Conservation (phyloP, 805 yeast species). For the Saccharomycopsis javanensis region DNA sequence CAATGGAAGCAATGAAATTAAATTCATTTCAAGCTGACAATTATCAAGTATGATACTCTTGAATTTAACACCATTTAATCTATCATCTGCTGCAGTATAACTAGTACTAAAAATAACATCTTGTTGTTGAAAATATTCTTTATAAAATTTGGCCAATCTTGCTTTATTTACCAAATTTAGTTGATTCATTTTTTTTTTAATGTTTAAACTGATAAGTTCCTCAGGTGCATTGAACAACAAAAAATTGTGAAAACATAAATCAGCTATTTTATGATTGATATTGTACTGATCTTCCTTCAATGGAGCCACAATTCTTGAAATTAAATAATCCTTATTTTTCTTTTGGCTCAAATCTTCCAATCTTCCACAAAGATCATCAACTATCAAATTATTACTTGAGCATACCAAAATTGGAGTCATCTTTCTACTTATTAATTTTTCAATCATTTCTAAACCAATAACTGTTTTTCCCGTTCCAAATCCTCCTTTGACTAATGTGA, state of each 20-base stretch:
- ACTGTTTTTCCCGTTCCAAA: conserved; percentile 19
- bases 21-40: conserved; percentile 16
- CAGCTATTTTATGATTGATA: conserved; percentile 16
- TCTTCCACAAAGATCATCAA: conserved; percentile 16
- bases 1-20: conserved; percentile 16
- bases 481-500: conserved; percentile 17
- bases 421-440: conserved; percentile 15
- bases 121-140: conserved; percentile 17
- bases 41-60: conserved; percentile 16
- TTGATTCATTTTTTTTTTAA: conserved; percentile 12
- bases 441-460: conserved; percentile 15
- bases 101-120: conserved; percentile 19
- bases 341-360: conserved; percentile 4
- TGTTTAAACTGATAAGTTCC: conserved; percentile 16
- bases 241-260: conserved; percentile 19
- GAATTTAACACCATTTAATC: conserved; percentile 16
- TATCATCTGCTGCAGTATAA: conserved; percentile 17
- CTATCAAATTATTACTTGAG: conserved; percentile 17
- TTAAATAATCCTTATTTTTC: conserved; percentile 1
- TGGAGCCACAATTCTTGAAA: conserved; percentile 17
- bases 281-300: conserved; percentile 17
- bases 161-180: conserved; percentile 12
- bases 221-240: conserved; percentile 17
- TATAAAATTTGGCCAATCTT: conserved; percentile 15
- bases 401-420: conserved; percentile 18